Evolutionary conservation across 768 basidiomycete genomes (phyloP).

Genomic region (Ramaria rubella): DNA sequence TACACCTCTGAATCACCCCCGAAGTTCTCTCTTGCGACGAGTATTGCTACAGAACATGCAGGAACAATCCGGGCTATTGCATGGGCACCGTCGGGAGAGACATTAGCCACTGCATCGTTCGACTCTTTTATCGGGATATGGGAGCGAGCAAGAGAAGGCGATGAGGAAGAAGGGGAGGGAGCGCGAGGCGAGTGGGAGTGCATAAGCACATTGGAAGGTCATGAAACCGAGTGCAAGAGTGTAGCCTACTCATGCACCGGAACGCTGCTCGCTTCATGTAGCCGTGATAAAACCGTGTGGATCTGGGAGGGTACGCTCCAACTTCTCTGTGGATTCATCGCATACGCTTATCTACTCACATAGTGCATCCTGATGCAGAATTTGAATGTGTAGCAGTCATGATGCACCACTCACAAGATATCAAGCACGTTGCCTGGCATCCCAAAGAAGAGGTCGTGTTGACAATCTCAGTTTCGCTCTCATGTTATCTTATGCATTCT

Average conservation of each 20-base stretch:
- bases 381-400: conserved; percentile 93
- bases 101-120: conserved; percentile 88
- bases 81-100: conserved; percentile 84
- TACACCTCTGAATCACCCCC: conserved; percentile 38
- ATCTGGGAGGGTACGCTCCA: conserved; percentile 83
- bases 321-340: neutral
- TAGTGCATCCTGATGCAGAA: conserved; percentile 86
- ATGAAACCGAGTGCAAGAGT: conserved; percentile 94
- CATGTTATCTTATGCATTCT: conserved; percentile 1
- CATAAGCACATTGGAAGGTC: conserved; percentile 80
- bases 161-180: conserved; percentile 61
- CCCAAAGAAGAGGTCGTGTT: conserved; percentile 80
- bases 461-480: conserved; percentile 1
- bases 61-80: conserved; percentile 83
- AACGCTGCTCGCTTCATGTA: conserved; percentile 85
- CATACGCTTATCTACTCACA: neutral
- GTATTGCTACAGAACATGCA: conserved; percentile 77
- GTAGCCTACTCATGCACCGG: conserved; percentile 75
- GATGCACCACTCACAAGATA: conserved; percentile 96
- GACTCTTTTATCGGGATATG: conserved; percentile 90
- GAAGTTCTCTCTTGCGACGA: conserved; percentile 49
- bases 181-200: conserved; percentile 85
- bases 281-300: conserved; percentile 97
- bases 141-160: conserved; percentile 70
- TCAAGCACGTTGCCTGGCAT: conserved; percentile 94